These are phyloP conservation scores for Fusarium bulbicola DNA, from an alignment of 2,329 filamentous ascomycete species.

Conservation along the genomic window DNA sequence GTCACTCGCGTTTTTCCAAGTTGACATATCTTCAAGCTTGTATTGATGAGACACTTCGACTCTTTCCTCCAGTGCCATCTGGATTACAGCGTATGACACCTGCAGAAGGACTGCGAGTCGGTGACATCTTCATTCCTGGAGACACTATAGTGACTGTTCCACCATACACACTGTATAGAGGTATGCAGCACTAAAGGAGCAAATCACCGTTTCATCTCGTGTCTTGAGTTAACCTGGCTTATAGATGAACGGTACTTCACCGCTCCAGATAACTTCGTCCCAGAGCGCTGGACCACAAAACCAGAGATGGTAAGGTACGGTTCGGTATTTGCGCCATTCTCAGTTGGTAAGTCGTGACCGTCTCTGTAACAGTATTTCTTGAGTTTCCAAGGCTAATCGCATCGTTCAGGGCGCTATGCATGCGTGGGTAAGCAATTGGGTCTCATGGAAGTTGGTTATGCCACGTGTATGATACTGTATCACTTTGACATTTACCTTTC, in stretches of 20 bases:
- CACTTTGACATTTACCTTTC: rapidly evolving
- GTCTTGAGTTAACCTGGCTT: rapidly evolving
- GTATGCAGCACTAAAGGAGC: background rate
- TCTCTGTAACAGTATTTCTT: rapidly evolving
- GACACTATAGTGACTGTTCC: background rate
- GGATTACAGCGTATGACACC: background rate
- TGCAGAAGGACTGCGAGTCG: background rate
- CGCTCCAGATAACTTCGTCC: background rate
- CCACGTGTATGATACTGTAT: background rate
- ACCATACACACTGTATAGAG: background rate
- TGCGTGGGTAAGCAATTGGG: background rate
- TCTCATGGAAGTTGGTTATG: background rate
- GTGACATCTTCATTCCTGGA: background rate
- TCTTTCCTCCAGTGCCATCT: background rate
- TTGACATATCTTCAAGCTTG: background rate
- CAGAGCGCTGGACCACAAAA: background rate
- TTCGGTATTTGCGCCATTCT: background rate
- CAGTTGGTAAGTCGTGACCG: background rate
- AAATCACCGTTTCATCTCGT: rapidly evolving
- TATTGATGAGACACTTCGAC: background rate
- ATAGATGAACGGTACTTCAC: background rate
- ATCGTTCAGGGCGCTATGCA: background rate
- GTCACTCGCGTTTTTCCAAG: background rate
- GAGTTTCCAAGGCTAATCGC: rapidly evolving
- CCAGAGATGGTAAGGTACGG: background rate